A percentile compares a stretch with the other conserved stretches of the same genome.
These are phyloP conservation scores for Rubia occidens DNA, from an alignment of 305 asterid species.

Conservation along the genomic window DNA sequence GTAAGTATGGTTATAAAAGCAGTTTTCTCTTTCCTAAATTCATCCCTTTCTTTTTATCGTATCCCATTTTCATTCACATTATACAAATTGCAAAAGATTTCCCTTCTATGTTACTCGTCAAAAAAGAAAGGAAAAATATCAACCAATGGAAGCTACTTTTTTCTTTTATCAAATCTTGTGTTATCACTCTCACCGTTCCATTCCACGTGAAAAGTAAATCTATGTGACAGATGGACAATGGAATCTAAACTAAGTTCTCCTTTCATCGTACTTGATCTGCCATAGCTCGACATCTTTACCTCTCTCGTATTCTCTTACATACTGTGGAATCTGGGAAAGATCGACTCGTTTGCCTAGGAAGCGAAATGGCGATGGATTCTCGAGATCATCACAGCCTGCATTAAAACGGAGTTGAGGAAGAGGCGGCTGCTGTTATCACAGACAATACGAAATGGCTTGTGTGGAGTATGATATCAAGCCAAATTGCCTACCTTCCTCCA, in stretches of 20 bases:
- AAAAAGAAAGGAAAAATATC: too few species aligned
- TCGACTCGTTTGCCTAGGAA: constrained; percentile 47
- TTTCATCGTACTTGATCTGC: constrained; percentile 40
- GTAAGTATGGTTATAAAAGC: too few species aligned
- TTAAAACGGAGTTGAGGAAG: not conserved
- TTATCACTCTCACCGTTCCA: not conserved
- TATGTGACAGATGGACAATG: not conserved
- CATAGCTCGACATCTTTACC: constrained; percentile 77
- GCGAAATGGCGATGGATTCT: constrained; percentile 17
- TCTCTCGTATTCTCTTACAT: constrained; percentile 52
- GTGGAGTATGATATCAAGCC: not conserved
- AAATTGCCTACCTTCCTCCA: constrained; percentile 29
- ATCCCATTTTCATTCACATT: too few species aligned
- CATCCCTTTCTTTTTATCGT: too few species aligned
- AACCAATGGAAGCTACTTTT: too few species aligned
- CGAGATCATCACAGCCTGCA: constrained; percentile 32
- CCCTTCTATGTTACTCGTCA: too few species aligned
- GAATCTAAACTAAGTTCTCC: not conserved
- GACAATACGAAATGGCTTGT: not conserved
- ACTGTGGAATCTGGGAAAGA: constrained; percentile 56
- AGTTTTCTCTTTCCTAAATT: too few species aligned
- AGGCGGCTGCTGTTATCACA: not conserved
- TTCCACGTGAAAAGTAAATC: not conserved
- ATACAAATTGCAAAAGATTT: too few species aligned
- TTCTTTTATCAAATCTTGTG: not conserved